A percentile compares a stretch with the other conserved stretches of the same genome.
Evolutionary conservation across 2,329 filamentous ascomycete genomes (phyloP).

Genomic region (Cytospora piceae): DNA sequence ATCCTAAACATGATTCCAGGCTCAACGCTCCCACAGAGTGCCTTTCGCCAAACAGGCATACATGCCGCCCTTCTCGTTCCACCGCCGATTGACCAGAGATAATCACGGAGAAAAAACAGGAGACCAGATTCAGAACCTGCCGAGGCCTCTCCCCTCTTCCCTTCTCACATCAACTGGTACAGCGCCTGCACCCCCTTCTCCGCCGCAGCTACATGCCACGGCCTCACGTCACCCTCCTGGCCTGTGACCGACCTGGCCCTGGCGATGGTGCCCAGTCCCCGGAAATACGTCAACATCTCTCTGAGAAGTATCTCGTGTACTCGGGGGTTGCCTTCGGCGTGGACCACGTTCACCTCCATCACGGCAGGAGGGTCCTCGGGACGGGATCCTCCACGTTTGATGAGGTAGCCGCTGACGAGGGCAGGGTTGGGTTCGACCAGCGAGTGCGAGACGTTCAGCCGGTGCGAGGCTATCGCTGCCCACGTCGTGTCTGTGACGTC

Average conservation of each 20-base stretch:
- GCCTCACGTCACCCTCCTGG: slow-evolving; percentile 63
- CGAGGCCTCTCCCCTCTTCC: background rate
- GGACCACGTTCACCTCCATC: slow-evolving; percentile 68
- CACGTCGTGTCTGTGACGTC: slow-evolving; percentile 77
- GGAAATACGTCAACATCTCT: slow-evolving; percentile 72
- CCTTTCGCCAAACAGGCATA: slow-evolving; percentile 11
- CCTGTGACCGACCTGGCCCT: slow-evolving; percentile 66
- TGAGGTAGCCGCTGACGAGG: slow-evolving; percentile 66
- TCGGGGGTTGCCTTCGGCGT: slow-evolving; percentile 56
- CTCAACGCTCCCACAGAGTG: slow-evolving; percentile 13
- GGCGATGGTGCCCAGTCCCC: slow-evolving; percentile 70
- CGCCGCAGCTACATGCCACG: slow-evolving; percentile 77
- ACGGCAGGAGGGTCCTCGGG: slow-evolving; percentile 61
- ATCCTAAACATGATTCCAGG: slow-evolving; percentile 11
- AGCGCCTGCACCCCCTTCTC: slow-evolving; percentile 70
- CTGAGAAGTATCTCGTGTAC: slow-evolving; percentile 67
- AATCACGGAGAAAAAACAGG: background rate
- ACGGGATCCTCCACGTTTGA: slow-evolving; percentile 63
- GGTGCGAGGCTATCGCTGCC: slow-evolving; percentile 71
- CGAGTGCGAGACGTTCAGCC: slow-evolving; percentile 62
- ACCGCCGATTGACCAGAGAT: background rate
- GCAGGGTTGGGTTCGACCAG: slow-evolving; percentile 59
- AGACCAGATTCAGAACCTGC: background rate
- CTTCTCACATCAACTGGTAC: slow-evolving; percentile 62
- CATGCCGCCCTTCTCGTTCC: background rate